These are phyloP conservation scores for Lentinula raphanica DNA, from an alignment of 768 basidiomycete genomes.

Conservation along the genomic window DNA sequence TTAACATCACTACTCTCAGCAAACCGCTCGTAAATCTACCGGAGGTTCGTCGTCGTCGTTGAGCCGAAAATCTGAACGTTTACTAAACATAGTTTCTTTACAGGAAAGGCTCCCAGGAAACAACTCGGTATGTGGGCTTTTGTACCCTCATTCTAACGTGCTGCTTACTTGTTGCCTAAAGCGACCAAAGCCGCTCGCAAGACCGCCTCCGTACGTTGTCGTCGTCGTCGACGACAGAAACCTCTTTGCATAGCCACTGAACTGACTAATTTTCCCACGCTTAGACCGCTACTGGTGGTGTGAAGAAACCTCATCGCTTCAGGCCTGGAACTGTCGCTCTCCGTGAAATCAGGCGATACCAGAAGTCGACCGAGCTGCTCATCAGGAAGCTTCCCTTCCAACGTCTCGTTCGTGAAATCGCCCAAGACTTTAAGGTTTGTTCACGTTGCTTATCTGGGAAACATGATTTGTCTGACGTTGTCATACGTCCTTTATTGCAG, in stretches of 20 bases:
- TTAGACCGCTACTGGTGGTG: conserved; percentile 85
- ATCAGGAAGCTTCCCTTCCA: conserved; percentile 99
- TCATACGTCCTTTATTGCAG: conserved; percentile 27
- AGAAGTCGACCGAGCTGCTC: conserved; percentile 97
- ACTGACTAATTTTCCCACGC: conserved; percentile 5
- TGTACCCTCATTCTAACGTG: neutral
- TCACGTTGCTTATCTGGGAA: neutral
- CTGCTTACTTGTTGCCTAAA: neutral
- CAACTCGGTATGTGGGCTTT: conserved; percentile 49
- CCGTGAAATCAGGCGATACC: conserved; percentile 97
- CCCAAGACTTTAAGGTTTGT: conserved; percentile 89
- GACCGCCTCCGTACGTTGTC: conserved; percentile 57
- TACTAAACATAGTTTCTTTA: conserved; percentile 8
- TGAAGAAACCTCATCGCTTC: conserved; percentile 99
- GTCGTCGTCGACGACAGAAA: conserved; percentile 3
- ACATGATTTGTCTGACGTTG: neutral
- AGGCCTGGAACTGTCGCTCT: conserved; percentile 97
- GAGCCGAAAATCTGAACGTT: conserved; percentile 9
- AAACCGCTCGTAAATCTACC: conserved; percentile 99
- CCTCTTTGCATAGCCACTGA: conserved; percentile 8
- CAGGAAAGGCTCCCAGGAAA: conserved; percentile 88
- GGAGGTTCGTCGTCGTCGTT: conserved; percentile 62
- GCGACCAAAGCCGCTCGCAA: conserved; percentile 95
- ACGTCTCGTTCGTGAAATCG: conserved; percentile 93
- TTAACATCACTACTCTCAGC: conserved; percentile 46